phyloP scores from a whole-genome alignment of 1,139 yeast species.

The Yamadazyma siamensis region DNA sequence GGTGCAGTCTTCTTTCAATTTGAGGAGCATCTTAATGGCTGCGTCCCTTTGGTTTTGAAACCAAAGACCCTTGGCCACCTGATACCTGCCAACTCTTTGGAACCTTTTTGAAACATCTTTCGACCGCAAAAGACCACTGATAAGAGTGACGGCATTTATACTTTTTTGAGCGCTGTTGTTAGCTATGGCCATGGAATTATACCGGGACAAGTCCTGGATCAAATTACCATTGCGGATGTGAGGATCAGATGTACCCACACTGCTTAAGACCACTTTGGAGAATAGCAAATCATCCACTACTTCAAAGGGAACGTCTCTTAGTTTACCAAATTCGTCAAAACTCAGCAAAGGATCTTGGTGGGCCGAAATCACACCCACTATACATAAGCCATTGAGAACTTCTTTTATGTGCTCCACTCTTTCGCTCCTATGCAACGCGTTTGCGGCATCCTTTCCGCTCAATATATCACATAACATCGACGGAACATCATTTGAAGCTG shows the following conservation, averaged over 20 bases:
- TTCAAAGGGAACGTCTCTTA: conserved; percentile 3
- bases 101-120: conserved; percentile 25
- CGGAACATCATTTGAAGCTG: conserved; percentile 9
- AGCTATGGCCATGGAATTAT: conserved; percentile 36
- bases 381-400: conserved; percentile 2
- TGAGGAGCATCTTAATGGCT: conserved; percentile 51
- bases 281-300: conserved; percentile 7
- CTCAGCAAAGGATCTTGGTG: neutral
- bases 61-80: conserved; percentile 61
- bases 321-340: neutral
- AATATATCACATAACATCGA: conserved; percentile 1
- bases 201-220: conserved; percentile 34
- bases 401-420: too few species aligned
- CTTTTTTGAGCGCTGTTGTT: conserved; percentile 42
- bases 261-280: conserved; percentile 13
- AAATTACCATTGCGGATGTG: conserved; percentile 5
- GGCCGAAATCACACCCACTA: conserved; percentile 1
- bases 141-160: conserved; percentile 45
- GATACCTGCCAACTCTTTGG: conserved; percentile 19
- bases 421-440: conserved; percentile 1
- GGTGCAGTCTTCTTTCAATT: conserved; percentile 9
- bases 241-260: conserved; percentile 16
- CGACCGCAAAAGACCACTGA: conserved; percentile 31
- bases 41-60: conserved; percentile 47
- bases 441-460: conserved; percentile 3